Base-by-base conservation (phyloP, 441 rosid species). In the Pelargonium fulgidum region DNA sequence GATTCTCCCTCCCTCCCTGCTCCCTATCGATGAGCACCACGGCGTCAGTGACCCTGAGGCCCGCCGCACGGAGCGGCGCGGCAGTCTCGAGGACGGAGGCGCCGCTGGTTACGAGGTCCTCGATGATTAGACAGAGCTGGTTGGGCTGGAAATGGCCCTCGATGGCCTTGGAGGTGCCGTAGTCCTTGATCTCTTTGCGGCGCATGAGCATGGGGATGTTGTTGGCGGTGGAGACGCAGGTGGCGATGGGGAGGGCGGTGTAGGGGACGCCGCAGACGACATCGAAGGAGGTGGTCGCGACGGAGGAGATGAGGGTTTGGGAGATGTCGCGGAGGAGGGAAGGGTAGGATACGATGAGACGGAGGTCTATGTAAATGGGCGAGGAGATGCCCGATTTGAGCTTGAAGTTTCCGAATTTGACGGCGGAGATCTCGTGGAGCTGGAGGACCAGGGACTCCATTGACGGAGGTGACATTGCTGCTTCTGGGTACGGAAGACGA, bases 281-380 rank as follows among this genome's bases (percentile, higher is more conserved):
- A 77, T 93, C 88, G 75, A 76, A 91, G 64, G 79, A 39, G 39
- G 79, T 33, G 16, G 89, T 48, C 1, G 95, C 77, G 77, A 88
- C 84, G 50, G 91, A 75, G 74, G 96, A 81, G 82, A 88, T 77
- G 33, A 92, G 81, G 64, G 82, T 83, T 19, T 80, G 81, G 68
- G 97, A 87, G 82, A 94, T 89, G 69, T 78, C 90, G 72, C 79
- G 72, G 68, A 92, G 88, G 81, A 92, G 90, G 11, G 91, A 81
- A 8, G 97, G 97, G 74, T 89, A 82, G 0, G 97, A 85, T 77
- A 90, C 86, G 54, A 94, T 91, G 76, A 92, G 90, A 69, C 99
- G 99, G 70, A 94, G 98, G 76, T 94, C 99, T 76, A 94, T 90
- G 84, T 94, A 94, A 72, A 90, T 79, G 1, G 99, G 98, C 17